phyloP scores from a whole-genome alignment of 2,329 filamentous ascomycete species.

The Trichophyton mentagrophytes region DNA sequence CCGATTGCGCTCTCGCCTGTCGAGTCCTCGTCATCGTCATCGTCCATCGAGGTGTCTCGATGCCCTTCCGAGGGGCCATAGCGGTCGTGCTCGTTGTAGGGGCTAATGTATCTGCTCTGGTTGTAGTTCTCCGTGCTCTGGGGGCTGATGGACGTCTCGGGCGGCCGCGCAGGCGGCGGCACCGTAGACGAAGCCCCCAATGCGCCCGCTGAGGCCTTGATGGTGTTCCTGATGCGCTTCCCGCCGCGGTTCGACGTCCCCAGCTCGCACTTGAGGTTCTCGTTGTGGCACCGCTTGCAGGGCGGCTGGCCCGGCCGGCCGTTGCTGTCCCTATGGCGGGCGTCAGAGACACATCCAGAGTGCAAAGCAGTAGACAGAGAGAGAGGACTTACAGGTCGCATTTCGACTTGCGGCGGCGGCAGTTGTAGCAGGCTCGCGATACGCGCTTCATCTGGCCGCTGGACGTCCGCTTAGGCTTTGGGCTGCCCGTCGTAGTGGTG shows the following conservation, averaged over 20 bases:
- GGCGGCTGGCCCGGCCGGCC: slow-evolving; percentile 40
- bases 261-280: slow-evolving; percentile 46
- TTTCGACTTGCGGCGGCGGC: slow-evolving; percentile 38
- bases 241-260: slow-evolving; percentile 49
- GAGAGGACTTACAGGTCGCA: slow-evolving; percentile 37
- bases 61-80: not conserved
- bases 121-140: not conserved
- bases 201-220: not conserved
- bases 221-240: slow-evolving; percentile 43
- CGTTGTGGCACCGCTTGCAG: slow-evolving; percentile 46
- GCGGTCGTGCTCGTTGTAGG: not conserved
- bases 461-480: slow-evolving; percentile 18
- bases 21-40: slow-evolving; percentile 27
- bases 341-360: slow-evolving; percentile 1
- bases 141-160: not conserved
- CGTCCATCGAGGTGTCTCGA: not conserved
- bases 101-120: not conserved
- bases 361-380: not conserved
- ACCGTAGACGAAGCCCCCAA: not conserved
- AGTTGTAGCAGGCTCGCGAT: slow-evolving; percentile 37
- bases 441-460: slow-evolving; percentile 33
- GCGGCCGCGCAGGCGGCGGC: not conserved
- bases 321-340: slow-evolving; percentile 29
- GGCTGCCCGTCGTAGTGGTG: slow-evolving; percentile 5
- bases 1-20: slow-evolving; percentile 27